Conservation (phyloP, 441 rosid genomes). For the California macrophylla region DNA sequence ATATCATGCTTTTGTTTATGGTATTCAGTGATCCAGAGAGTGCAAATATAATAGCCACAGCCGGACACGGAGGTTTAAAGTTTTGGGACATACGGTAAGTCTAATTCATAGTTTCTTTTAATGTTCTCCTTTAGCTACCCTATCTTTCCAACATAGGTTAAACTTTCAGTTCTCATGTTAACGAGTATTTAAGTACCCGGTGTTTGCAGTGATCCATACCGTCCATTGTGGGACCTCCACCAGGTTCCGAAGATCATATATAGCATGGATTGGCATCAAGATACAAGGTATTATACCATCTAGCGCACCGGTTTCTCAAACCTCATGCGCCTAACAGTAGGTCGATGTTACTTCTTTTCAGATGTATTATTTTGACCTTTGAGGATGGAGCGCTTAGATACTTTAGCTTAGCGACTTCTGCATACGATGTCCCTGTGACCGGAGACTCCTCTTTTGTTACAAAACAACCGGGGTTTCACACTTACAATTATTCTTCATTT, state of each 20-base stretch:
- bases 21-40: slow-evolving; percentile 54
- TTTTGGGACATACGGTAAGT: slow-evolving; percentile 86
- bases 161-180: neutral
- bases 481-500: slow-evolving; percentile 51
- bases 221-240: slow-evolving; percentile 72
- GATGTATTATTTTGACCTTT: slow-evolving; percentile 60
- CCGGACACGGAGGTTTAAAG: slow-evolving; percentile 76
- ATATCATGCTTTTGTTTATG: slow-evolving; percentile 12
- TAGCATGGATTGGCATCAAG: slow-evolving; percentile 64
- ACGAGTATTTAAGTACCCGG: slow-evolving; percentile 14
- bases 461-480: slow-evolving; percentile 63
- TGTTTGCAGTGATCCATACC: slow-evolving; percentile 74
- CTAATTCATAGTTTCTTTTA: neutral
- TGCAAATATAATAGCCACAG: slow-evolving; percentile 58
- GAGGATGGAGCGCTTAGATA: slow-evolving; percentile 75
- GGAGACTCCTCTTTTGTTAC: slow-evolving; percentile 49
- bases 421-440: slow-evolving; percentile 60
- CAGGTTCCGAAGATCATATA: slow-evolving; percentile 56
- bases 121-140: neutral
- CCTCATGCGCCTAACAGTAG: neutral
- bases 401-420: slow-evolving; percentile 65
- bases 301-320: neutral
- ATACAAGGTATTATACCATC: slow-evolving; percentile 51
- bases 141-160: neutral
- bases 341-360: slow-evolving; percentile 25